Evolutionary conservation across 2,329 filamentous ascomycete species (phyloP), one percentile per base, ranked within the genome.

Genomic region (Metarhizium album): DNA sequence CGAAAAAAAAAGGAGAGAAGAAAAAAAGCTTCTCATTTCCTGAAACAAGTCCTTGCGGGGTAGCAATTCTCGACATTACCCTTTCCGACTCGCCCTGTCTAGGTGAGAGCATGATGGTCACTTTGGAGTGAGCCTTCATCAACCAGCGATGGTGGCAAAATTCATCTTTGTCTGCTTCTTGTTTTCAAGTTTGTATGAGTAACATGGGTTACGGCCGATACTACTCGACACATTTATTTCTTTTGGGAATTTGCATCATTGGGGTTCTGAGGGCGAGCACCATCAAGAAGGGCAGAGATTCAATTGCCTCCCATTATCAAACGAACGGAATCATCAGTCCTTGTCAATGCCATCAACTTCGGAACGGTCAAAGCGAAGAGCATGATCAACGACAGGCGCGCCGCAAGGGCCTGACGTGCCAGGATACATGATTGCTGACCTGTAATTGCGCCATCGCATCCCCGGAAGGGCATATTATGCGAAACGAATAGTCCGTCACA

Each of bases 121-220:
- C 27, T 29, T 29, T 29, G 27, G n/a, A 29, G 11, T 29, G 8
- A 24, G 24, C 40, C 3, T 14, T 43, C 40, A 16, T 7, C 37
- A 23, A 43, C 24, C 14, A 13, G 4, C 20, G 22, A 16, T 22
- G 37, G 18, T 18, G 22, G 22, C 40, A 18, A 11, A 35, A 38
- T 38, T 24, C 3, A 13, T 37, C 22, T 20, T 13, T n/a, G n/a
- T n/a, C 16, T 37, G 2, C 8, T 2, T 20, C 20, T 51, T 45
- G 43, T 16, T 27, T 43, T 31, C 18, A 42, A 51, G 43, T 23
- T 22, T 53, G 43, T 48, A 49, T 53, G 38, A 53, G n/a, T 51
- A 48, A n/a, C n/a, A 49, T 43, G 48, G 48, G 35, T 47, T n/a
- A 48, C 48, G 48, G 43, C 46, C 48, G 38, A 18, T 23, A 47